These are phyloP conservation scores for Blastocystis hominis DNA, from an alignment of 352 stramenopile genomes.

Conservation along the genomic window DNA sequence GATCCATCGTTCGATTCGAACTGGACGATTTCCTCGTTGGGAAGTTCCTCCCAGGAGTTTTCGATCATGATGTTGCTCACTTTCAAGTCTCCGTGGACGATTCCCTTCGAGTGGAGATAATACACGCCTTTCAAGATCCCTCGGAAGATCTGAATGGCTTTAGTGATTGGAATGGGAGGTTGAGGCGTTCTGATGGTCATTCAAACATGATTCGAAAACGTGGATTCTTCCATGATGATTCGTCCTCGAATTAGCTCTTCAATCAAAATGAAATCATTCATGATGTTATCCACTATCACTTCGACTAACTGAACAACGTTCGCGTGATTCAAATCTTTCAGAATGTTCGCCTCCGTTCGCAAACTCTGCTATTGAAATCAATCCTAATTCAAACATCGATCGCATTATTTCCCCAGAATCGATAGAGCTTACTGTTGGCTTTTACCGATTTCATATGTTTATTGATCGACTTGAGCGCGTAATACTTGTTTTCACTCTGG, in stretches of 20 bases:
- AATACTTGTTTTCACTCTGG: conserved; percentile 10
- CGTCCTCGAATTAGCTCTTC: conserved; percentile 31
- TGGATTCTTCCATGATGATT: conserved; percentile 49
- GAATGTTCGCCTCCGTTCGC: conserved; percentile 73
- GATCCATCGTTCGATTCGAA: neutral
- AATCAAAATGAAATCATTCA: conserved; percentile 55
- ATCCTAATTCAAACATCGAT: conserved; percentile 6
- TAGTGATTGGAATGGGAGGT: conserved; percentile 3
- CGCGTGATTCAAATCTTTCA: conserved; percentile 78
- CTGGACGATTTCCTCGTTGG: neutral
- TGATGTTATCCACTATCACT: conserved; percentile 71
- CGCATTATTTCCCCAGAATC: conserved; percentile 52
- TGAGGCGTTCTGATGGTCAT: neutral
- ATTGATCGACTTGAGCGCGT: conserved; percentile 53
- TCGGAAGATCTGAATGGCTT: conserved; percentile 39
- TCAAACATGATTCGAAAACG: neutral
- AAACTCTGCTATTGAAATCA: neutral
- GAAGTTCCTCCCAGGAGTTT: conserved; percentile 36
- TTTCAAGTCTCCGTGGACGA: conserved; percentile 90
- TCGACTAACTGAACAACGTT: conserved; percentile 78
- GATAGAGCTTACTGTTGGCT: conserved; percentile 27
- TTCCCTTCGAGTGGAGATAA: conserved; percentile 87
- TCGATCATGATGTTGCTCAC: conserved; percentile 81
- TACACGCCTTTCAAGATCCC: conserved; percentile 75
- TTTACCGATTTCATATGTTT: conserved; percentile 55